Conservation (phyloP, 2,329 filamentous ascomycete species). For the Fusarium veterinarium region DNA sequence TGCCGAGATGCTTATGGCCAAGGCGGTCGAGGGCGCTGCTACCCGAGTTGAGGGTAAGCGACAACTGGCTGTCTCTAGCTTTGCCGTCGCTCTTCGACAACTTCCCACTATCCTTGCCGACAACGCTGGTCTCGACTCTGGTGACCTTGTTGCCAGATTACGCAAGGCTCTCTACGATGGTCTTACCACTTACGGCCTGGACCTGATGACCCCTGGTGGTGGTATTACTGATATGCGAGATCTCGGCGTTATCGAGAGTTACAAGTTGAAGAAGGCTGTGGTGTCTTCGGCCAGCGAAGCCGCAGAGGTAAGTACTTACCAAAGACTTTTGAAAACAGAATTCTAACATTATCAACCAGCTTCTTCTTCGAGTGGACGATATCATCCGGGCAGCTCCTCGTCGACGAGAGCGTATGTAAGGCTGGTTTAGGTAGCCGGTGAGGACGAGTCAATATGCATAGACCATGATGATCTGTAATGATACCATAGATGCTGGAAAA, state of each 20-base stretch:
- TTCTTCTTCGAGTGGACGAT: constrained; percentile 94
- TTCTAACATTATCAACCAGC: constrained; percentile 59
- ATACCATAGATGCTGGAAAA: constrained; percentile 52
- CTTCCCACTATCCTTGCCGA: constrained; percentile 96
- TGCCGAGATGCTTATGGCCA: constrained; percentile 99
- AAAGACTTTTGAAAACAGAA: background rate
- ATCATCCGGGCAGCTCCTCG: constrained; percentile 95
- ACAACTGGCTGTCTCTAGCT: constrained; percentile 90
- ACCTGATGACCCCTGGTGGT: constrained; percentile 88
- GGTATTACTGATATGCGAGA: constrained; percentile 97
- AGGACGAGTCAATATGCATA: constrained; percentile 44
- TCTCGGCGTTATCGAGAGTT: constrained; percentile 94
- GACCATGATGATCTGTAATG: constrained; percentile 53
- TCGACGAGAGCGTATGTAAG: constrained; percentile 55
- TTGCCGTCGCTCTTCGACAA: constrained; percentile 89
- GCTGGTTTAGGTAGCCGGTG: constrained; percentile 27
- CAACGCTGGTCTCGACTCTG: constrained; percentile 96
- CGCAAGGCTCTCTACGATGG: constrained; percentile 96
- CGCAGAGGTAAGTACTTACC: constrained; percentile 77
- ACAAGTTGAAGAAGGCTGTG: constrained; percentile 98
- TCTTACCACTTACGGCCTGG: constrained; percentile 90
- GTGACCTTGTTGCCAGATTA: constrained; percentile 90
- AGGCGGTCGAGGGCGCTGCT: constrained; percentile 93
- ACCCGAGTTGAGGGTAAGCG: constrained; percentile 97
- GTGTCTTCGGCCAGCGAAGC: constrained; percentile 96